Conservation (phyloP, 441 rosid species). For the Pelargonium citronellum region DNA sequence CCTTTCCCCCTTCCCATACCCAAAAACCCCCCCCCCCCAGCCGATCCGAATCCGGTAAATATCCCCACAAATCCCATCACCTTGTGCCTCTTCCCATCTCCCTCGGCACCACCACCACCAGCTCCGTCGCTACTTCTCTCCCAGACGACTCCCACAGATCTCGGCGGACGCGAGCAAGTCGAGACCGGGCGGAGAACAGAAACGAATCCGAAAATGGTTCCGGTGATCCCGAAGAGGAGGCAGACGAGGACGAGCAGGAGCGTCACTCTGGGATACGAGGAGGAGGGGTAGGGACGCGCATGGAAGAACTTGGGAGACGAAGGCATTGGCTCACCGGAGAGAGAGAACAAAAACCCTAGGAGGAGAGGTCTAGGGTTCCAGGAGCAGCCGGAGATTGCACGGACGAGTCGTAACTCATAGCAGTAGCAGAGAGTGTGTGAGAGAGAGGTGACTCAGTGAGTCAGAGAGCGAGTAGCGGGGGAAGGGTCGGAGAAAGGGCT, state of each 20-base stretch:
- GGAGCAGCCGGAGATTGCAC: no score
- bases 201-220: slow-evolving; percentile 55
- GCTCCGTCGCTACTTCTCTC: slow-evolving; percentile 30
- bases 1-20: no score
- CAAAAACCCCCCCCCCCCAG: no score
- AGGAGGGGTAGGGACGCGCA: slow-evolving; percentile 36
- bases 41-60: slow-evolving; percentile 71
- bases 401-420: no score
- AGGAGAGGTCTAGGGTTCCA: background rate
- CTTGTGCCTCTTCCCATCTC: slow-evolving; percentile 32
- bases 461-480: background rate
- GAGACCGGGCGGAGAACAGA: slow-evolving; percentile 32
- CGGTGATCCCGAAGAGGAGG: slow-evolving; percentile 54
- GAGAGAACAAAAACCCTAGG: background rate
- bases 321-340: slow-evolving; percentile 38
- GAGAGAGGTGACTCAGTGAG: no score
- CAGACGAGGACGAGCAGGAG: slow-evolving; percentile 38
- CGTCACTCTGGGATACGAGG: slow-evolving; percentile 44
- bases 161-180: slow-evolving; percentile 38
- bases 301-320: slow-evolving; percentile 59
- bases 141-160: slow-evolving; percentile 60
- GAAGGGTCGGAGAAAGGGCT: background rate
- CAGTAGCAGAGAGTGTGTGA: no score
- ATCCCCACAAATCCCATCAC: slow-evolving; percentile 90
- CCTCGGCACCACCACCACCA: slow-evolving; percentile 21